These are phyloP conservation scores for Aspergillus steynii DNA, from an alignment of 495 filamentous ascomycete genomes.

Conservation along the genomic window DNA sequence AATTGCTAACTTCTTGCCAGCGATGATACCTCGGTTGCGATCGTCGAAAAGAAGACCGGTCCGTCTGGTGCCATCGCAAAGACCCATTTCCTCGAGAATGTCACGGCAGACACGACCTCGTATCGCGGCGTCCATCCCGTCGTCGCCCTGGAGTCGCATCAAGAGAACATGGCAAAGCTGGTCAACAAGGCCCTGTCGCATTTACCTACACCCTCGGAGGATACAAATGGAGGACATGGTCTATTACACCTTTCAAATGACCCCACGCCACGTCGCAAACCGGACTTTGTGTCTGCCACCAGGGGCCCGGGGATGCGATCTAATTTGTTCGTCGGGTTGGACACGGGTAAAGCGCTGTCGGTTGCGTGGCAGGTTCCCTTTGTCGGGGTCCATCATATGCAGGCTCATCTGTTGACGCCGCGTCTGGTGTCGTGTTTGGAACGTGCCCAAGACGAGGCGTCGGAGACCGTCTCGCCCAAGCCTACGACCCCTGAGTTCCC, in stretches of 20 bases:
- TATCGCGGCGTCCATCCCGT: constrained; percentile 80
- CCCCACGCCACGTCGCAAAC: constrained; percentile 44
- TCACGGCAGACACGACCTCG: constrained; percentile 71
- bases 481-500: constrained; percentile 57
- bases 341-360: constrained; percentile 86
- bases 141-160: constrained; percentile 70
- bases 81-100: constrained; percentile 77
- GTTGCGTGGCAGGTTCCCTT: constrained; percentile 79
- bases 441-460: neutral
- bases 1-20: constrained; percentile 36
- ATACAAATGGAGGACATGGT: constrained; percentile 11
- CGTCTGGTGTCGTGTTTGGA: constrained; percentile 69
- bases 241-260: constrained; percentile 27
- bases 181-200: constrained; percentile 60
- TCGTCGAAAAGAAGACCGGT: constrained; percentile 61
- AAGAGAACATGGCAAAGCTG: constrained; percentile 62
- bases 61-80: constrained; percentile 35
- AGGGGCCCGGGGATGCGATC: constrained; percentile 86
- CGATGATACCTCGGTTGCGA: constrained; percentile 91
- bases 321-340: constrained; percentile 71
- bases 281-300: constrained; percentile 83
- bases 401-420: constrained; percentile 89
- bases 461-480: neutral
- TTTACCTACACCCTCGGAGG: constrained; percentile 44
- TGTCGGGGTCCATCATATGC: constrained; percentile 93